phyloP scores from a whole-genome alignment of 345 rosid species.

The Arabidopsis arenosa region DNA sequence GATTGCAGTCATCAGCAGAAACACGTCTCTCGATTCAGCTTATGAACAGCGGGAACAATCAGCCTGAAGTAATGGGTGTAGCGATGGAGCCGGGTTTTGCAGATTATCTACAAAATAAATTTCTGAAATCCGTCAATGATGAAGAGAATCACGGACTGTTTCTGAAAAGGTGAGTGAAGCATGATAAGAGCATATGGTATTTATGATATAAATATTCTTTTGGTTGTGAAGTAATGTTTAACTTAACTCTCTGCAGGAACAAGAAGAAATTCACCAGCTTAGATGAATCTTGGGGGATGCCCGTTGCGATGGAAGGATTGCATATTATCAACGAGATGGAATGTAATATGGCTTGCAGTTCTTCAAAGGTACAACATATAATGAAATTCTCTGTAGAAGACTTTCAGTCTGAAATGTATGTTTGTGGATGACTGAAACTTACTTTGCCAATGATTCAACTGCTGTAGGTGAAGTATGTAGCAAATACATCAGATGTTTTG shows the following conservation, averaged over 20 bases:
- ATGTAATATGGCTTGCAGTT: slow-evolving; percentile 76
- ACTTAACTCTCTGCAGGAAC: slow-evolving; percentile 62
- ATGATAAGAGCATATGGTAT: slow-evolving; percentile 13
- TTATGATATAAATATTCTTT: slow-evolving; percentile 23
- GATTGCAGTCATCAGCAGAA: slow-evolving; percentile 69
- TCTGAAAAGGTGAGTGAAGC: slow-evolving; percentile 66
- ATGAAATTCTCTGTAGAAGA: not conserved
- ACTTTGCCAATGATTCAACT: slow-evolving; percentile 32
- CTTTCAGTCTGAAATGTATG: slow-evolving; percentile 14
- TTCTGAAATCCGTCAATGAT: slow-evolving; percentile 60
- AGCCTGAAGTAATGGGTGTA: slow-evolving; percentile 82
- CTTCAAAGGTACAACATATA: slow-evolving; percentile 73
- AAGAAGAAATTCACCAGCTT: slow-evolving; percentile 46
- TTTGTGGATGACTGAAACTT: slow-evolving; percentile 17
- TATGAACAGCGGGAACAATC: slow-evolving; percentile 82
- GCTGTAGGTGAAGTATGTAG: slow-evolving; percentile 77
- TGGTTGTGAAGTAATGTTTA: slow-evolving; percentile 17
- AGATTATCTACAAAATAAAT: slow-evolving; percentile 72
- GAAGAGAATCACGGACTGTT: slow-evolving; percentile 73
- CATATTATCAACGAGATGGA: slow-evolving; percentile 74
- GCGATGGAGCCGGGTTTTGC: slow-evolving; percentile 83
- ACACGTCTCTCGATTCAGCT: slow-evolving; percentile 78
- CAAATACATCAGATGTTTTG: slow-evolving; percentile 85
- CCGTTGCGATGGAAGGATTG: slow-evolving; percentile 64
- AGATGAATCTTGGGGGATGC: slow-evolving; percentile 49